phyloP scores from a whole-genome alignment of 805 yeast species.

The Saccharomycopsis fibuligera region DNA sequence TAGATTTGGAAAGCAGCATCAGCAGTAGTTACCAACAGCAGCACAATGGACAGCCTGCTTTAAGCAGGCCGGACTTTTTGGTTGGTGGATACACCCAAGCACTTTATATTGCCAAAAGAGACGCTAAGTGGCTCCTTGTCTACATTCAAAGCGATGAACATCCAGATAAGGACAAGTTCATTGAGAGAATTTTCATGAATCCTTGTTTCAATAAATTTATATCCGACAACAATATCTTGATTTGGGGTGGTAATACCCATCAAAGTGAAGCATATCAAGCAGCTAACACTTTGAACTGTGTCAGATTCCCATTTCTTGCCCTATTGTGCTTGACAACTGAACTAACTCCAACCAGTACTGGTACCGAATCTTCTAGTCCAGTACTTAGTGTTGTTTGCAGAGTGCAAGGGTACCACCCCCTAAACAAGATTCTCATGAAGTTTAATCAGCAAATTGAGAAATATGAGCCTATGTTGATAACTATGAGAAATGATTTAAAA shows the following conservation, averaged over 20 bases:
- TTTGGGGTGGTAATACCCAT: conserved; percentile 88
- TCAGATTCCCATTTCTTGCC: conserved; percentile 78
- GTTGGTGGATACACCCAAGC: conserved; percentile 81
- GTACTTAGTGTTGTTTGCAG: conserved; percentile 55
- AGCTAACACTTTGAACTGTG: conserved; percentile 64
- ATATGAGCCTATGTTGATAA: conserved; percentile 54
- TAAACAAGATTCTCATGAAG: conserved; percentile 37
- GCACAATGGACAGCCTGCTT: too few species aligned
- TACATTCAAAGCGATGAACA: conserved; percentile 69
- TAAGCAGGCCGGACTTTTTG: conserved; percentile 39
- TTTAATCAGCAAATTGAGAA: conserved; percentile 43
- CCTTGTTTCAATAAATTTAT: conserved; percentile 42
- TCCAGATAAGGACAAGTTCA: conserved; percentile 51
- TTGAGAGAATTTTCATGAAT: conserved; percentile 47
- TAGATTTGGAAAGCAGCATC: conserved; percentile 19
- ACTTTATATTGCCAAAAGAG: conserved; percentile 57
- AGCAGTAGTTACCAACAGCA: too few species aligned
- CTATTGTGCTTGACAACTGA: conserved; percentile 61
- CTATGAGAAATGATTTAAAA: conserved; percentile 57
- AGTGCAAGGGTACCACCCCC: conserved; percentile 50
- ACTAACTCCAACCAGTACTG: conserved; percentile 46
- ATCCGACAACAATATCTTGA: conserved; percentile 44
- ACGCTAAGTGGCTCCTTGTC: conserved; percentile 66
- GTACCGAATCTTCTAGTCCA: conserved; percentile 46
- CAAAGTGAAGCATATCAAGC: conserved; percentile 80